Conservation (phyloP, 2,329 filamentous ascomycete species). For the Intubia oerlemansii region DNA sequence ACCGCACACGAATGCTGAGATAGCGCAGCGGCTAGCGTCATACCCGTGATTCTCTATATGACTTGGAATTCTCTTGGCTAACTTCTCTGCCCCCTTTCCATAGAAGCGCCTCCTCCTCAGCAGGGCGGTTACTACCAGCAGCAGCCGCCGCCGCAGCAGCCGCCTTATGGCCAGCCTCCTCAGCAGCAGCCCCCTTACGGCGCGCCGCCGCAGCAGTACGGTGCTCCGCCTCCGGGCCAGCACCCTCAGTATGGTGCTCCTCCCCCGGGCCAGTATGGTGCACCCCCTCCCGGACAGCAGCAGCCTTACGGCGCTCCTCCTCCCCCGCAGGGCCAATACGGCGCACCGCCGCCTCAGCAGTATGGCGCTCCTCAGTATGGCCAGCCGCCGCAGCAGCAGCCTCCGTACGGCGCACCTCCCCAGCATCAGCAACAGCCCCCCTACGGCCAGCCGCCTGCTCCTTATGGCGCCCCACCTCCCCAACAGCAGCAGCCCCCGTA, state of each 20-base stretch:
- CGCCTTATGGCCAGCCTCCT: constrained; percentile 1
- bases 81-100: too few relatives aligned
- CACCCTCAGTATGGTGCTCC: constrained; percentile 12
- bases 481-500: constrained; percentile 3
- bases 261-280: constrained; percentile 6
- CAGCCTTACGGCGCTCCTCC: constrained; percentile 11
- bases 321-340: constrained; percentile 9
- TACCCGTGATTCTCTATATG: too few relatives aligned
- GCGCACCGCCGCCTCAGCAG: constrained; percentile 10
- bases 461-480: constrained; percentile 10
- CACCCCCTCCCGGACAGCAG: constrained; percentile 7
- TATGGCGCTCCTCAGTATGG: constrained; percentile 4
- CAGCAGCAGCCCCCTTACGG: constrained; percentile 9
- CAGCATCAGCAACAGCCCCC: too few relatives aligned
- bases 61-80: too few relatives aligned
- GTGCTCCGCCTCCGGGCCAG: constrained; percentile 9
- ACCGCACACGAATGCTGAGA: too few relatives aligned
- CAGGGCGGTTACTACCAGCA: too few relatives aligned
- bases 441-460: constrained; percentile 12
- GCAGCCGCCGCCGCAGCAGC: too few relatives aligned
- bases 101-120: too few relatives aligned
- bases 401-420: constrained; percentile 14
- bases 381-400: background rate
- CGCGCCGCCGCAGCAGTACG: constrained; percentile 7
- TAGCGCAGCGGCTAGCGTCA: too few relatives aligned